These are phyloP conservation scores for Aspergillus egyptiacus DNA, from an alignment of 495 filamentous ascomycete species.

Conservation along the genomic window DNA sequence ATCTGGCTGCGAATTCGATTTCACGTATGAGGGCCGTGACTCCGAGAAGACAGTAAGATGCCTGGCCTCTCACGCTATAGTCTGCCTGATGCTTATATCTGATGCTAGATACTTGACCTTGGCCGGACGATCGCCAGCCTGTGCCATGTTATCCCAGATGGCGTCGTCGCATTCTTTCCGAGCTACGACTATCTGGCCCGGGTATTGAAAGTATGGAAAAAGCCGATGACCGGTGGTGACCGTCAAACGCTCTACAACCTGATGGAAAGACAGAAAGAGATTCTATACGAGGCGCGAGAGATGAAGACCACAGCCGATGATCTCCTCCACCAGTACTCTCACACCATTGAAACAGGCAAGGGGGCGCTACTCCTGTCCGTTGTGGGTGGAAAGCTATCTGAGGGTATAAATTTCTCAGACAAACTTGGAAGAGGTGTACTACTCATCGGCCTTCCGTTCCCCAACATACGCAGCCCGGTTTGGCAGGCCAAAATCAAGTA, in stretches of 20 bases:
- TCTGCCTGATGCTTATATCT: neutral
- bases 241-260: conserved; percentile 26
- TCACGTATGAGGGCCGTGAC: conserved; percentile 72
- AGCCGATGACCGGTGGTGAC: conserved; percentile 24
- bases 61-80: neutral
- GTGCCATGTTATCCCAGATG: conserved; percentile 72
- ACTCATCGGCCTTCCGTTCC: conserved; percentile 87
- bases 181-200: conserved; percentile 84
- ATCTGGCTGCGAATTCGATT: conserved; percentile 65
- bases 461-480: conserved; percentile 80
- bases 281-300: conserved; percentile 63
- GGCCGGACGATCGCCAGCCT: conserved; percentile 67
- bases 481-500: conserved; percentile 91
- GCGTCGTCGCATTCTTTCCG: conserved; percentile 94
- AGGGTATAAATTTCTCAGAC: conserved; percentile 98
- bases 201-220: conserved; percentile 64
- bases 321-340: conserved; percentile 63
- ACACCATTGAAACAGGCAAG: conserved; percentile 56
- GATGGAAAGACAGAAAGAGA: conserved; percentile 54
- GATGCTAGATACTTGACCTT: conserved; percentile 62
- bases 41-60: conserved; percentile 47
- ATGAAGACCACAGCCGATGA: conserved; percentile 49
- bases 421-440: conserved; percentile 80
- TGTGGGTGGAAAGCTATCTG: conserved; percentile 90
- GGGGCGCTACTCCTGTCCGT: conserved; percentile 87